These are phyloP conservation scores for Quercus ilex DNA, from an alignment of 306 rosid species.

Conservation along the genomic window DNA sequence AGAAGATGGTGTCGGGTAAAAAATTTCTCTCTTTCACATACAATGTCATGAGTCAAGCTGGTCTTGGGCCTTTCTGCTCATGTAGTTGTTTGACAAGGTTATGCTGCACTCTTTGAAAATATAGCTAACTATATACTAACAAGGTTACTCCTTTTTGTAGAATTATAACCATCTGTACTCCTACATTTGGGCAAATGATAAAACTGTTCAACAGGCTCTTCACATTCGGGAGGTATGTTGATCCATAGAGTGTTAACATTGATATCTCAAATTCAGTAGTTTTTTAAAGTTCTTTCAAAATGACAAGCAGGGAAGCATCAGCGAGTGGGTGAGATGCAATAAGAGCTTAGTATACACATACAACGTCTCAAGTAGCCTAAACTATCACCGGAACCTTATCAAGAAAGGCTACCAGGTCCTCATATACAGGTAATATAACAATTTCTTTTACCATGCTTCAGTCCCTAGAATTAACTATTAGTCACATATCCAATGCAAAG, in stretches of 20 bases:
- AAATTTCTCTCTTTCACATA: no score
- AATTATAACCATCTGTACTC: background rate
- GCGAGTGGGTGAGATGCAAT: constrained; percentile 33
- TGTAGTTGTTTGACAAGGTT: no score
- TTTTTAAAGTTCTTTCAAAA: background rate
- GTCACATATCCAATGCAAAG: no score
- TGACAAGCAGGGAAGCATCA: constrained; percentile 15
- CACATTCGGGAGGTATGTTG: constrained; percentile 10
- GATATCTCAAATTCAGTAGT: no score
- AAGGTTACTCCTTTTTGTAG: background rate
- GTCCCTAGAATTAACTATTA: background rate
- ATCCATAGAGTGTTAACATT: no score
- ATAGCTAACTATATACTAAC: background rate
- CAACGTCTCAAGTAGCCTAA: constrained; percentile 9
- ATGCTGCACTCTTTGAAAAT: background rate
- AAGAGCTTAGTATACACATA: background rate
- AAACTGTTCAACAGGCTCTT: constrained; percentile 14
- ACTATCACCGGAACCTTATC: constrained; percentile 20
- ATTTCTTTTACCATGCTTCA: background rate
- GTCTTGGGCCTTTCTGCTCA: no score
- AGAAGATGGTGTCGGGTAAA: no score
- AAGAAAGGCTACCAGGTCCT: constrained; percentile 23
- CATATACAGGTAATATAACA: constrained; percentile 24
- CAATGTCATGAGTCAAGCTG: no score
- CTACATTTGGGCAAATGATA: constrained; percentile 21